A percentile compares a stretch with the other conserved stretches of the same genome.
Conservation (phyloP, 2,329 filamentous ascomycete genomes). For the Beauveria asiatica region DNA sequence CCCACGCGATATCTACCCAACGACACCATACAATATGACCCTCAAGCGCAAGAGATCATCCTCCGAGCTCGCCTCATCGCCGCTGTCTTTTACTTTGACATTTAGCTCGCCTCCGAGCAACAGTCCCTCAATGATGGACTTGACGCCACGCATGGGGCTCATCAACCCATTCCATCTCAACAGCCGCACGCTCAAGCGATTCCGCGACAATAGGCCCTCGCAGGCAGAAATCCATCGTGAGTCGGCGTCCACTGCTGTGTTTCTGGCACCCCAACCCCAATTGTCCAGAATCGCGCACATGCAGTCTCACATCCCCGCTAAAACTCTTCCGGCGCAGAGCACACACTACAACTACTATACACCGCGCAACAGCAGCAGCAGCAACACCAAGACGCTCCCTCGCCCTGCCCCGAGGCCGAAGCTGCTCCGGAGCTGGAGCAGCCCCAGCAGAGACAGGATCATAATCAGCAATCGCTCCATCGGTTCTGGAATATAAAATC, state of each 20-base stretch:
- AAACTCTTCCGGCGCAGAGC: constrained; percentile 32
- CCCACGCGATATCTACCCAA: neutral
- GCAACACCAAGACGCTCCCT: neutral
- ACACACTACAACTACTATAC: constrained; percentile 45
- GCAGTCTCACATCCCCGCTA: constrained; percentile 12
- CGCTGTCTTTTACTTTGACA: constrained; percentile 33
- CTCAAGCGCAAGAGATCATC: constrained; percentile 58
- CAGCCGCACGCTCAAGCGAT: constrained; percentile 53
- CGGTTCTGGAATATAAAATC: constrained; percentile 51
- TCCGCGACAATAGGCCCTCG: constrained; percentile 49
- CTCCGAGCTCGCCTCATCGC: constrained; percentile 44
- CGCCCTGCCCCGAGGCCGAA: neutral
- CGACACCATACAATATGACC: constrained; percentile 31
- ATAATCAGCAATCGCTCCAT: constrained; percentile 45
- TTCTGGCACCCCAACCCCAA: neutral
- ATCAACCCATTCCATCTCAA: constrained; percentile 34
- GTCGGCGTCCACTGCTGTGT: constrained; percentile 19
- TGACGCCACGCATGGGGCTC: constrained; percentile 20
- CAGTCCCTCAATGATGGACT: constrained; percentile 23
- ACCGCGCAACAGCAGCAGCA: constrained; percentile 12
- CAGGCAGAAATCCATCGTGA: constrained; percentile 47
- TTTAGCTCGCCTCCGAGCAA: constrained; percentile 29
- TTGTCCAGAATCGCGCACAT: neutral
- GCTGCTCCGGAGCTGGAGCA: neutral
- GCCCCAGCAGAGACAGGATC: neutral